phyloP scores from a whole-genome alignment of 352 stramenopile genomes.

The Globisporangium rhizosaccharum region DNA sequence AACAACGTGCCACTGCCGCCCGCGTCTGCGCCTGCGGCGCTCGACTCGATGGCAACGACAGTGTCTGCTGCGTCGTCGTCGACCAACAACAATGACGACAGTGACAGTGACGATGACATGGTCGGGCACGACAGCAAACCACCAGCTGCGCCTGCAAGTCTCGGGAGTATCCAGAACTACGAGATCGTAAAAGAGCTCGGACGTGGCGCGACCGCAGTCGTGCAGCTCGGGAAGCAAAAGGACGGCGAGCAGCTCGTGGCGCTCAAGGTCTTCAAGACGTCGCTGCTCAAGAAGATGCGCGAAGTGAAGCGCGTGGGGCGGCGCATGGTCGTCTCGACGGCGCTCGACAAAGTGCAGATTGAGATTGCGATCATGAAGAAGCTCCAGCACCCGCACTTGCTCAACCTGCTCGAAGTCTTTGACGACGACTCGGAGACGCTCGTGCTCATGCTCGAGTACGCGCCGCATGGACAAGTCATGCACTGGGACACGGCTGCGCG shows the following conservation, averaged over 20 bases:
- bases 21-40: conserved; percentile 9
- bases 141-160: neutral
- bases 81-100: conserved; percentile 30
- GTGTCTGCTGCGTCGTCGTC: conserved; percentile 32
- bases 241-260: conserved; percentile 54
- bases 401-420: conserved; percentile 80
- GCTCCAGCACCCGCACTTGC: conserved; percentile 64
- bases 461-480: conserved; percentile 79
- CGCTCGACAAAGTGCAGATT: conserved; percentile 82
- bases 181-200: conserved; percentile 75
- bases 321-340: conserved; percentile 82
- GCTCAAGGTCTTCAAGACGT: conserved; percentile 85
- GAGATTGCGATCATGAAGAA: conserved; percentile 91
- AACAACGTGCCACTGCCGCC: neutral
- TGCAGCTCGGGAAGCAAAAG: conserved; percentile 71
- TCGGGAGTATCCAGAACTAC: conserved; percentile 66
- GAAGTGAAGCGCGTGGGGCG: conserved; percentile 78
- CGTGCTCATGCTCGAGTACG: conserved; percentile 85
- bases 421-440: conserved; percentile 81
- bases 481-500: conserved; percentile 59
- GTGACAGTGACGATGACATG: conserved; percentile 11
- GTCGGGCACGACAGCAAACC: conserved; percentile 3
- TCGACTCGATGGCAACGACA: conserved; percentile 36
- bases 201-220: conserved; percentile 69
- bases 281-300: conserved; percentile 80